Conservation (phyloP, 495 filamentous ascomycete species). For the Aspergillus cavernicola region DNA sequence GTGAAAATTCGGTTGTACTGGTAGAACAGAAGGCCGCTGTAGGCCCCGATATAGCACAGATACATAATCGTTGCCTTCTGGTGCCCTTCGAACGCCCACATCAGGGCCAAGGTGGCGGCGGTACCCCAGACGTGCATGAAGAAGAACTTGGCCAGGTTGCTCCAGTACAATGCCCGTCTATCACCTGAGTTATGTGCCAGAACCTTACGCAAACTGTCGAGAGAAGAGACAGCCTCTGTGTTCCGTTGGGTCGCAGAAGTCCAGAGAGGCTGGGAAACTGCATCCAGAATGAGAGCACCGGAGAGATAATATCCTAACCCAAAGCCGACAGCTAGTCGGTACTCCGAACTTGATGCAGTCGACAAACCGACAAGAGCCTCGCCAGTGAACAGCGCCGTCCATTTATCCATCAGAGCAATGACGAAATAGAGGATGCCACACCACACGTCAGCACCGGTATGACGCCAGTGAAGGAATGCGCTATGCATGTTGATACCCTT, state of each 20-base stretch:
- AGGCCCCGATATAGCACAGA: constrained; percentile 13
- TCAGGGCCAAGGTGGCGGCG: constrained; percentile 9
- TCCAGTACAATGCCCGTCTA: constrained; percentile 9
- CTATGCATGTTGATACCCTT: constrained; percentile 15
- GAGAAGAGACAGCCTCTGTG: constrained; percentile 4
- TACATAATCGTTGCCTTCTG: constrained; percentile 13
- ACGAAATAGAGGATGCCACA: constrained; percentile 18
- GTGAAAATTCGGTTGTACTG: constrained; percentile 19
- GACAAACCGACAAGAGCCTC: constrained; percentile 16
- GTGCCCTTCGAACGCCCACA: constrained; percentile 15
- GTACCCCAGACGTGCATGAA: constrained; percentile 18
- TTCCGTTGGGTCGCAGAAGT: constrained; percentile 5
- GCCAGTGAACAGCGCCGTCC: constrained; percentile 13
- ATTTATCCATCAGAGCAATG: constrained; percentile 16
- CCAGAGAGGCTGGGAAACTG: constrained; percentile 18
- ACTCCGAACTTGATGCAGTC: constrained; percentile 11
- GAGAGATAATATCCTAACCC: constrained; percentile 14
- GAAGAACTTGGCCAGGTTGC: constrained; percentile 13
- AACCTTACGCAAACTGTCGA: constrained; percentile 6
- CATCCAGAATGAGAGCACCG: constrained; percentile 16
- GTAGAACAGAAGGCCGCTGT: constrained; percentile 15
- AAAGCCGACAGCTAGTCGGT: constrained; percentile 15
- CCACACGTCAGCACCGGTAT: constrained; percentile 18
- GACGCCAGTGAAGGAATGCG: constrained; percentile 18
- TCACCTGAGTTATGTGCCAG: not conserved